Conservation (phyloP, 2,329 filamentous ascomycete genomes). For the Botrytis tulipae region DNA sequence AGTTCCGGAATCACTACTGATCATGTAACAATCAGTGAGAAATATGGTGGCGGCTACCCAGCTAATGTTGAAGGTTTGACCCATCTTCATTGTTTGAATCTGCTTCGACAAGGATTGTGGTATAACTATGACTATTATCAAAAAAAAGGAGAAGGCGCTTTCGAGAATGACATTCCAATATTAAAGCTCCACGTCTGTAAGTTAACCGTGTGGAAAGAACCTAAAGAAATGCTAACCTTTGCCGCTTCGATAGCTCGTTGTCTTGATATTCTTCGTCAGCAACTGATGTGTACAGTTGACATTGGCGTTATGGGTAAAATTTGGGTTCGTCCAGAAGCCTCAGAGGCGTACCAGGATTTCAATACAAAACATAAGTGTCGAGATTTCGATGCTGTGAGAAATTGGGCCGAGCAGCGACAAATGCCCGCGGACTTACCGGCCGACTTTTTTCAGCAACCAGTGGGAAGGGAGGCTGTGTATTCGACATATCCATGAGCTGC, state of each 20-base stretch:
- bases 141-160: conserved; percentile 44
- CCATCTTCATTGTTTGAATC: conserved; percentile 39
- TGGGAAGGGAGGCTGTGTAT: conserved; percentile 26
- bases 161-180: conserved; percentile 49
- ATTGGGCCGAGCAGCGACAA: conserved; percentile 51
- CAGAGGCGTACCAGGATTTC: conserved; percentile 50
- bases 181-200: conserved; percentile 46
- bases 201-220: neutral
- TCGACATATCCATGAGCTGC: neutral
- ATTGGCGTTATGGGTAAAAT: conserved; percentile 53
- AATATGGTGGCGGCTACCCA: conserved; percentile 1
- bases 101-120: conserved; percentile 50
- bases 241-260: conserved; percentile 46
- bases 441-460: conserved; percentile 34
- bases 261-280: conserved; percentile 52
- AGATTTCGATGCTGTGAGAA: conserved; percentile 50
- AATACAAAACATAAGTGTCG: conserved; percentile 53
- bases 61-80: conserved; percentile 1
- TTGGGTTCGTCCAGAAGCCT: conserved; percentile 46
- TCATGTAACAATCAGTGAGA: conserved; percentile 2
- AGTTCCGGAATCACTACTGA: neutral
- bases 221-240: neutral
- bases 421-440: conserved; percentile 33
- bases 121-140: conserved; percentile 55
- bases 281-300: conserved; percentile 54